A percentile compares a stretch with the other conserved stretches of the same genome.
Conservation (phyloP, 2,329 filamentous ascomycete species). For the Paradendryphiella salina region DNA sequence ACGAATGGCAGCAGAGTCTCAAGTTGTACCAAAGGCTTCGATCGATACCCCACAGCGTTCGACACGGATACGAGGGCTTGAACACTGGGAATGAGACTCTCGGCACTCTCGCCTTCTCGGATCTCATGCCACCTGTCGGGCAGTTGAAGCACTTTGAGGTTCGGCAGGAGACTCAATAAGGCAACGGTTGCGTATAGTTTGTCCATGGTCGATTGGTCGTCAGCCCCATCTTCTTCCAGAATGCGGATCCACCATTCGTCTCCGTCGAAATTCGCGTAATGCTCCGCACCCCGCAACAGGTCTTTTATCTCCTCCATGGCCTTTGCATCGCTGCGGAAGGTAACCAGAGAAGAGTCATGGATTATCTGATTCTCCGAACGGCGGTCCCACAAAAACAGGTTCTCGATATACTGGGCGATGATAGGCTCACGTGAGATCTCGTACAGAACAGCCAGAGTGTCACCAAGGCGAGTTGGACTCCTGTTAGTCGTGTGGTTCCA, state of each 20-base stretch:
- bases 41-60: conserved; percentile 13
- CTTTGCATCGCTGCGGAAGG: conserved; percentile 26
- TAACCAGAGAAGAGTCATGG: neutral
- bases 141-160: conserved; percentile 35
- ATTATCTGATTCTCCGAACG: conserved; percentile 11
- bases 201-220: conserved; percentile 17
- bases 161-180: conserved; percentile 36
- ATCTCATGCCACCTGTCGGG: conserved; percentile 36
- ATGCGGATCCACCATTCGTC: conserved; percentile 38
- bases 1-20: conserved; percentile 39
- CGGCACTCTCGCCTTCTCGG: conserved; percentile 20
- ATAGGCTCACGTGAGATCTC: conserved; percentile 33
- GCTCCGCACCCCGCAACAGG: conserved; percentile 21
- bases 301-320: conserved; percentile 28
- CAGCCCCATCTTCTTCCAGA: conserved; percentile 24
- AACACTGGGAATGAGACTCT: conserved; percentile 24
- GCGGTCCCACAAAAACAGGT: conserved; percentile 33
- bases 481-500: conserved; percentile 33
- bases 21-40: conserved; percentile 28
- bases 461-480: conserved; percentile 14
- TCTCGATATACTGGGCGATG: conserved; percentile 39
- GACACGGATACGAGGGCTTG: conserved; percentile 22
- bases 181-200: conserved; percentile 30
- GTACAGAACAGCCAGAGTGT: conserved; percentile 31
- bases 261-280: conserved; percentile 21